Evolutionary conservation across 768 basidiomycete species (phyloP), one percentile per base, ranked within the genome.

Genomic region (Chalciporus piperatus): DNA sequence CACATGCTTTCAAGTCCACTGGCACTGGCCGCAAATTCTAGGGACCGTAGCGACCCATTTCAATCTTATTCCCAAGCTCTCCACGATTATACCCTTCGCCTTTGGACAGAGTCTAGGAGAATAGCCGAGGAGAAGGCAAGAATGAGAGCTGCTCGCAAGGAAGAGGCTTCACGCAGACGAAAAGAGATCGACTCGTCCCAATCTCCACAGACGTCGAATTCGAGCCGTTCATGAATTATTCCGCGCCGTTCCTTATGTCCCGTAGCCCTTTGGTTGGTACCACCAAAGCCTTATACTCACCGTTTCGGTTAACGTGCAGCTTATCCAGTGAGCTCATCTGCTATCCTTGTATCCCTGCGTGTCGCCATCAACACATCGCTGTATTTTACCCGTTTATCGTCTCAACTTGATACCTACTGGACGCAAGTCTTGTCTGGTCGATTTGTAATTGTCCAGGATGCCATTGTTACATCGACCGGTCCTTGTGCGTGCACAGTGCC

Each of bases 51-150:
- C 22, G 62, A 70, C 56, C 74, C 77, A 8, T 69, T 85, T 59
- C 62, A 73, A 42, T 72, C 73, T 32, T 88, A 88, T 60, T 80
- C 86, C 16, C 82, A 79, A 59, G 75, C 83, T 40, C 69, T 88
- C 30, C 82, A 86, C 63, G 75, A 84, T 50, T 87, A 85, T 54
- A 87, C 86, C 25, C 75, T 86, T 45, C 74, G 65, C 38, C 74
- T 85, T 45, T 87, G 85, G 84, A 79, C 80, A 45, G 82, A 87
- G 62, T 83, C 84, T 6, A 74, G 83, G 60, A 76, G 77, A 58
- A 63, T 74, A 50, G 79, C 77, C 35, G 84, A 85, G 61, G 80
- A 84, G 61, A 70, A 68, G 51, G 69, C 74, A 17, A 68, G 69
- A 22, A 65, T 53, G 37, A 68, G 67, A 51, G 56, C 61, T 39